Percentiles rank a stretch among this genome's conserved stretches.
phyloP scores from a whole-genome alignment of 2,329 filamentous ascomycete species.

The Aspergillus melleus region DNA sequence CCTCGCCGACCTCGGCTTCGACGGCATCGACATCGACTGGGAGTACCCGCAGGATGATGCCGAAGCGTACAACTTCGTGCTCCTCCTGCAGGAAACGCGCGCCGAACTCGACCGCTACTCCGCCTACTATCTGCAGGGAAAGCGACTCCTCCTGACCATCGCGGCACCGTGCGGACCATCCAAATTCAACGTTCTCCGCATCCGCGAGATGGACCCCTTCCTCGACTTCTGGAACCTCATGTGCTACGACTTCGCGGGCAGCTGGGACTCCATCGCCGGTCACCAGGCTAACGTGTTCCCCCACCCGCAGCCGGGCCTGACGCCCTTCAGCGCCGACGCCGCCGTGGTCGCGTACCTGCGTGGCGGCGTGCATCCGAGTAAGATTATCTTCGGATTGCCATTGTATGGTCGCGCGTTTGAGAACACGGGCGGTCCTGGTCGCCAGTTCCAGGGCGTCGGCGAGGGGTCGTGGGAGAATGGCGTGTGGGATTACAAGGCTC shows the following conservation, averaged over 20 bases:
- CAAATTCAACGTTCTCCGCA: slow-evolving; percentile 46
- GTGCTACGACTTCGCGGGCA: slow-evolving; percentile 84
- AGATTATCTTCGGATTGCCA: slow-evolving; percentile 88
- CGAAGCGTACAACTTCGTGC: slow-evolving; percentile 36
- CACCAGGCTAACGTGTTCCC: slow-evolving; percentile 79
- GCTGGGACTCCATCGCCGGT: slow-evolving; percentile 70
- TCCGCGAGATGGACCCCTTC: slow-evolving; percentile 47
- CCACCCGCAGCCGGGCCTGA: slow-evolving; percentile 60
- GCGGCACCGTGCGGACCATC: slow-evolving; percentile 48
- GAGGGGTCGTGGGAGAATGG: slow-evolving; percentile 81
- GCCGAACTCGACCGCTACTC: slow-evolving; percentile 38
- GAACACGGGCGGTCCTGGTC: slow-evolving; percentile 72
- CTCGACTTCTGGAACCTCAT: slow-evolving; percentile 62
- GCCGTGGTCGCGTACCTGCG: slow-evolving; percentile 71
- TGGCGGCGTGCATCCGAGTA: slow-evolving; percentile 64
- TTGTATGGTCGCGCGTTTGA: slow-evolving; percentile 86
- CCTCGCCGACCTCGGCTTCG: slow-evolving; percentile 73
- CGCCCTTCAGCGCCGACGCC: slow-evolving; percentile 73
- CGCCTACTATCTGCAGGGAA: slow-evolving; percentile 35
- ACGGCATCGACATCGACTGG: slow-evolving; percentile 44
- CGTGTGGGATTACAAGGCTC: slow-evolving; percentile 83
- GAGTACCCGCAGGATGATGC: slow-evolving; percentile 35
- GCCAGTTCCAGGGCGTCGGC: slow-evolving; percentile 69
- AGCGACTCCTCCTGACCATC: slow-evolving; percentile 49
- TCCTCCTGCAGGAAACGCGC: slow-evolving; percentile 34